Evolutionary conservation across 495 filamentous ascomycete species (phyloP).

Genomic region (Penicillium ucsense): DNA sequence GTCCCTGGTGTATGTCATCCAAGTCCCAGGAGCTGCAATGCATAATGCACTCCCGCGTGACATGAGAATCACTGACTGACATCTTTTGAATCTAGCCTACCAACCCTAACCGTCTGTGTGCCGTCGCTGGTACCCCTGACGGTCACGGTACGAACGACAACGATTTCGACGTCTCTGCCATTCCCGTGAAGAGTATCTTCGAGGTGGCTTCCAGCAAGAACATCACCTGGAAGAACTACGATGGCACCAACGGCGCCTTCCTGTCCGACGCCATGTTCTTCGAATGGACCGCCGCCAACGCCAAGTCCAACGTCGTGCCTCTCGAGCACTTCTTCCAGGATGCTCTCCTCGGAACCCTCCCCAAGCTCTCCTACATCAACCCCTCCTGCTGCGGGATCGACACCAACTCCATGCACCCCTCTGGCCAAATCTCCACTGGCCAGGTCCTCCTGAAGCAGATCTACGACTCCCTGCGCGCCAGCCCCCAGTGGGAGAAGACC

Average conservation of each 20-base stretch:
- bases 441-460: conserved; percentile 42
- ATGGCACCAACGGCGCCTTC: conserved; percentile 28
- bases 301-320: conserved; percentile 25
- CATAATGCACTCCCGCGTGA: no score
- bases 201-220: conserved; percentile 31
- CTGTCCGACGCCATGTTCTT: conserved; percentile 30
- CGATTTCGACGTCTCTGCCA: conserved; percentile 24
- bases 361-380: conserved; percentile 44
- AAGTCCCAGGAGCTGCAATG: conserved; percentile 16
- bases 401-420: conserved; percentile 44
- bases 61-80: no score
- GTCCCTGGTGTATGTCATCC: conserved; percentile 39
- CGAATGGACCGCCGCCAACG: conserved; percentile 34
- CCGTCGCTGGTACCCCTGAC: conserved; percentile 34
- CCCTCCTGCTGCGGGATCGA: conserved; percentile 40
- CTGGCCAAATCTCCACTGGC: conserved; percentile 36
- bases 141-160: conserved; percentile 42
- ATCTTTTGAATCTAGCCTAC: conserved; percentile 21
- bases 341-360: conserved; percentile 30
- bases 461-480: conserved; percentile 40
- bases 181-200: conserved; percentile 37
- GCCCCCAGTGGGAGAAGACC: conserved; percentile 40
- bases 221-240: conserved; percentile 44
- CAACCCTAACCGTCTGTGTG: conserved; percentile 41
- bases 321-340: conserved; percentile 35